Evolutionary conservation across 805 yeast genomes (phyloP), one percentile per base, ranked within the genome.

Genomic region (Yamadazyma akitaensis): DNA sequence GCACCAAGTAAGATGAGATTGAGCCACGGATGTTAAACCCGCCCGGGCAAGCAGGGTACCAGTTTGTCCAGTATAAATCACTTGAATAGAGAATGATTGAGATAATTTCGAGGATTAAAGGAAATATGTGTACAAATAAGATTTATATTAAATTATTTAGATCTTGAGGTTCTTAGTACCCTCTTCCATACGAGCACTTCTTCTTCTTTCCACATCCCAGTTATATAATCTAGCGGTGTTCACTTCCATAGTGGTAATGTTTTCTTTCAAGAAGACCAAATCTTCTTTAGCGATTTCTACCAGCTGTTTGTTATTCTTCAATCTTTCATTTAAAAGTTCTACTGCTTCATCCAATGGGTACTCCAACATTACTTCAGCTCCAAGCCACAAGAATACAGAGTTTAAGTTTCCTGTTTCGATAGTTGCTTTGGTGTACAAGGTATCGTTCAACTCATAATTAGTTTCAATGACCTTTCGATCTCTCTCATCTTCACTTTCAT

Each of bases 361-460:
- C 62, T 94, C 98, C 60, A 94, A 74, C 98, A 94, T 92, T 8
- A 92, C 91, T 56, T 90, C 96, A 0, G 99, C 99, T 10, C 99
- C 99, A n/a, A 94, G 75, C 99, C 99, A 94, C 40, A 94, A 72
- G 53, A 82, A 82, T 1, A 94, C 98, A 2, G 70, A 63, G 21
- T 77, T 65, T 43, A 77, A 61, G 25, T 77, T 78, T 31, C 82
- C 75, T 5, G 80, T 72, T 34, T 80, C 80, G 28, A 94, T 73
- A 32, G 73, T 75, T 0, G 99, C 99, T 48, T 81, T 81, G 7
- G 97, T 86, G 62, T 81, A 92, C 35, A 94, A 75, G 0, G 99
- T 92, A 60, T 94, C 98, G 65, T 94, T 92, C 59, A 94, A 76
- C 65, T 91, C 97, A 61, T 88, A 94, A 62, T 86, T 85, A n/a